These are phyloP conservation scores for Pelargonium nanum DNA, from an alignment of 345 rosid genomes.

Conservation along the genomic window DNA sequence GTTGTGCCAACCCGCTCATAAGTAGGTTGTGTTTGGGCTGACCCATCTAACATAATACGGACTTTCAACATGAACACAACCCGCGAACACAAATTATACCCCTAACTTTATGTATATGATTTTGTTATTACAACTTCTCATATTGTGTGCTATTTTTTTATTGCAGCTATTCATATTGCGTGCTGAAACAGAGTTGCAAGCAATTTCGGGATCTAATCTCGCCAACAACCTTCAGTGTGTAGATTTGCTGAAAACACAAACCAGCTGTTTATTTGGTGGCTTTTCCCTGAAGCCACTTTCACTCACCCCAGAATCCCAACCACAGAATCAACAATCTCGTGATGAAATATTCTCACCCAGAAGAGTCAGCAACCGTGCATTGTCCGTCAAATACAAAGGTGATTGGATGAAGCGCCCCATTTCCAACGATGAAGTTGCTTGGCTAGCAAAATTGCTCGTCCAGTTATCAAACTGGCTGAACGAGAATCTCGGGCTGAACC, in stretches of 20 bases:
- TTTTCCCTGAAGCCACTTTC: constrained; percentile 36
- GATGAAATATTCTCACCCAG: constrained; percentile 76
- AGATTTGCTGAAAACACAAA: constrained; percentile 44
- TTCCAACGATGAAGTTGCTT: constrained; percentile 68
- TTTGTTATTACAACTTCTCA: constrained; percentile 55
- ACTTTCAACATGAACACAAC: too few relatives aligned
- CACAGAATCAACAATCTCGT: constrained; percentile 32
- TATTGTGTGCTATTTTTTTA: constrained; percentile 47
- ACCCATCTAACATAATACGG: too few relatives aligned
- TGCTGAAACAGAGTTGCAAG: constrained; percentile 80
- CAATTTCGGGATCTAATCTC: constrained; percentile 35
- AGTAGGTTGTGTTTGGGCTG: too few relatives aligned
- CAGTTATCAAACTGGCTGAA: constrained; percentile 57
- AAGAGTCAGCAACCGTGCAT: constrained; percentile 37
- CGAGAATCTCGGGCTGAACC: constrained; percentile 51
- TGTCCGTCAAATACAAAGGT: constrained; percentile 50
- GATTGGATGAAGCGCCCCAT: constrained; percentile 87
- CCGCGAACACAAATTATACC: too few relatives aligned
- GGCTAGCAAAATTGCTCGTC: constrained; percentile 66
- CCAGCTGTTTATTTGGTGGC: constrained; percentile 54
- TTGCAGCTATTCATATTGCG: constrained; percentile 78
- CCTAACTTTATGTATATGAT: not conserved
- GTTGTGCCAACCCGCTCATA: too few relatives aligned
- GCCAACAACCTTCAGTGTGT: constrained; percentile 32
- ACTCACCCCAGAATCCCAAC: constrained; percentile 26